Base-by-base conservation (phyloP, 2,329 filamentous ascomycete genomes). In the Rachicladosporium sp. region DNA sequence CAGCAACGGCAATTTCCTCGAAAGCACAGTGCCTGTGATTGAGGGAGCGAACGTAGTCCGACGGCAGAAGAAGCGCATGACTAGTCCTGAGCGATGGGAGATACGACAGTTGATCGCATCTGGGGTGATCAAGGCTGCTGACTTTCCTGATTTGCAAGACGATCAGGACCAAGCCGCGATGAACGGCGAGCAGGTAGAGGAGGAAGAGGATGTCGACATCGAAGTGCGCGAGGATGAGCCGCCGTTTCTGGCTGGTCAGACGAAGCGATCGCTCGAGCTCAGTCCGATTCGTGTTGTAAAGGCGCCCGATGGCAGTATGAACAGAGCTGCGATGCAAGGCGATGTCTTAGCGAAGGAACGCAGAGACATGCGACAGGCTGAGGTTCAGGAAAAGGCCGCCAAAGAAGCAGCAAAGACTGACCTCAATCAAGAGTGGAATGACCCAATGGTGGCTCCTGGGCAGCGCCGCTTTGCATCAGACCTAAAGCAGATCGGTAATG, bases 261-360 rank as follows among this genome's bases (percentile, higher is more conserved):
- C 91, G 1, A 95, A 95, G 56, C 88, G 94, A 57, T 94, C 87
- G 7, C 70, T 98, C 6, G 91, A 98, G 55, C 66, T 98, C 3
- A 95, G 88, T 2, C 91, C 91, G 0, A 98, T 98, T 45, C 76
- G 93, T 47, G 88, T 98, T 13, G 85, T 98, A 51, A 96, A 96
- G 62, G 91, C 91, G 1, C 93, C 91, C 0, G 91, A 98, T 61
- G 91, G 91, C n/a, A 96, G 89, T 3, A 79, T 98, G 62, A 98
- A 98, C 58, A 76, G 91, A 54, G 86, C 93, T 35, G 93, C 93
- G 10, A 94, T 96, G 83, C 80, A 88, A 6, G 89, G 91, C 33
- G 88, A 89, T 10, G 74, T 79, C 4, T 64, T 98, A 10, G 84
- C 89, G 3, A 93, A 91, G 58, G 91, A 98, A 57, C 73, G 91